These are phyloP conservation scores for Trametes sanguinea DNA, from an alignment of 768 basidiomycete species.

Conservation along the genomic window DNA sequence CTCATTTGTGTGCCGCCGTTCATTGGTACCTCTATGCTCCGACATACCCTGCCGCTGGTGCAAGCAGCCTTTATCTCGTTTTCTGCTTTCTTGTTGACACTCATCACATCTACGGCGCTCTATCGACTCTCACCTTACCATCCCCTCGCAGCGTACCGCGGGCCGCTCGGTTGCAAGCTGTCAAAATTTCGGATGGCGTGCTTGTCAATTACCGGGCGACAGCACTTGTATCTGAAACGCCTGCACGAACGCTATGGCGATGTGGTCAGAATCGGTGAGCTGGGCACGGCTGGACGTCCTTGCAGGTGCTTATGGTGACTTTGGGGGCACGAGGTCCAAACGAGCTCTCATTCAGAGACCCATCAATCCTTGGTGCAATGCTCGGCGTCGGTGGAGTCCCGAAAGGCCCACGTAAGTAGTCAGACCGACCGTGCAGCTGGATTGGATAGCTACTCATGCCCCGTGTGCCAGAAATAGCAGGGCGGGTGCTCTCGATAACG, in stretches of 20 bases:
- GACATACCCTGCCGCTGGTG: too few species aligned
- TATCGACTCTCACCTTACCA: conserved; percentile 24
- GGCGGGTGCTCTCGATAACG: conserved; percentile 11
- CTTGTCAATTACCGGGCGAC: conserved; percentile 29
- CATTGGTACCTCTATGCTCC: not conserved
- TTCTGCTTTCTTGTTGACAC: not conserved
- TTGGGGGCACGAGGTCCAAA: conserved; percentile 41
- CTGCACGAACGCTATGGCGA: conserved; percentile 43
- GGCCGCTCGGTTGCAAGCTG: conserved; percentile 30
- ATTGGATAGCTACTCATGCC: not conserved
- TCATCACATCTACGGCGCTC: not conserved
- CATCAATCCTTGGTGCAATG: conserved; percentile 34
- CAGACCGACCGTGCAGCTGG: not conserved
- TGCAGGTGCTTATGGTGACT: not conserved
- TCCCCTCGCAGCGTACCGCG: conserved; percentile 20
- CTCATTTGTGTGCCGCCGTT: not conserved
- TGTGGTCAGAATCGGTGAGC: conserved; percentile 39
- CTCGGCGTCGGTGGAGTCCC: conserved; percentile 38
- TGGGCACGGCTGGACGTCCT: not conserved
- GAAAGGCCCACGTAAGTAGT: conserved; percentile 41
- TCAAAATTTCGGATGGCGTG: conserved; percentile 34
- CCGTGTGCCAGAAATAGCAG: not conserved
- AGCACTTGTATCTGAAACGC: conserved; percentile 31
- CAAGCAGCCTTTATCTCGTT: not conserved
- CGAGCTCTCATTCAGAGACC: conserved; percentile 43